Evolutionary conservation across 495 filamentous ascomycete species (phyloP).

Genomic region (Acidiella bohemica): DNA sequence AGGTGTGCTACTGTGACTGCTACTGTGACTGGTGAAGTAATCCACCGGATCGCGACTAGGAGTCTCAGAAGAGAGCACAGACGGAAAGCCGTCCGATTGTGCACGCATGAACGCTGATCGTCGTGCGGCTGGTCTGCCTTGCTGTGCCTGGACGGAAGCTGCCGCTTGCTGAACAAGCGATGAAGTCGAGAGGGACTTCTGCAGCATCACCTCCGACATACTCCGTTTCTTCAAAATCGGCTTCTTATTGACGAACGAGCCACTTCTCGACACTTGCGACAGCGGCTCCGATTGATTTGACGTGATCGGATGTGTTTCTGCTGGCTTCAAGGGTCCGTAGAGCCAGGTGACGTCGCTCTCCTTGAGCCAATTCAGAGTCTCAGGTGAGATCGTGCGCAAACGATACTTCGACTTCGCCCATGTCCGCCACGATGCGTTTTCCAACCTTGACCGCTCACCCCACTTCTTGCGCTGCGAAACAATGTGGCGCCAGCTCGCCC

Average conservation of each 20-base stretch:
- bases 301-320: conserved; percentile 23
- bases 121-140: conserved; percentile 46
- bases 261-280: conserved; percentile 58
- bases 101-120: conserved; percentile 35
- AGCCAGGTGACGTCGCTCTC: conserved; percentile 97
- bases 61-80: conserved; percentile 38
- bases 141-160: conserved; percentile 80
- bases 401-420: conserved; percentile 86
- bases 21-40: conserved; percentile 42
- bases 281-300: conserved; percentile 36
- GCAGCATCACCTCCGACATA: conserved; percentile 90
- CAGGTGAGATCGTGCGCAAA: conserved; percentile 72
- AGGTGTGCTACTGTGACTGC: conserved; percentile 50
- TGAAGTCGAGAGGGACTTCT: conserved; percentile 76
- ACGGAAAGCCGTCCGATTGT: conserved; percentile 51
- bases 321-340: conserved; percentile 81
- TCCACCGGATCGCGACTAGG: conserved; percentile 44
- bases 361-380: conserved; percentile 89
- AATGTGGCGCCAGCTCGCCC: conserved; percentile 92
- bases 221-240: conserved; percentile 94
- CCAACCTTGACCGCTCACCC: conserved; percentile 65
- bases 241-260: conserved; percentile 72
- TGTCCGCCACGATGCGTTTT: conserved; percentile 97
- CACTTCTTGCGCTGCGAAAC: conserved; percentile 63
- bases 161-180: conserved; percentile 89